A percentile compares a stretch with the other conserved stretches of the same genome.
Conservation (phyloP, 345 rosid genomes). For the Hibiscus mutabilis region DNA sequence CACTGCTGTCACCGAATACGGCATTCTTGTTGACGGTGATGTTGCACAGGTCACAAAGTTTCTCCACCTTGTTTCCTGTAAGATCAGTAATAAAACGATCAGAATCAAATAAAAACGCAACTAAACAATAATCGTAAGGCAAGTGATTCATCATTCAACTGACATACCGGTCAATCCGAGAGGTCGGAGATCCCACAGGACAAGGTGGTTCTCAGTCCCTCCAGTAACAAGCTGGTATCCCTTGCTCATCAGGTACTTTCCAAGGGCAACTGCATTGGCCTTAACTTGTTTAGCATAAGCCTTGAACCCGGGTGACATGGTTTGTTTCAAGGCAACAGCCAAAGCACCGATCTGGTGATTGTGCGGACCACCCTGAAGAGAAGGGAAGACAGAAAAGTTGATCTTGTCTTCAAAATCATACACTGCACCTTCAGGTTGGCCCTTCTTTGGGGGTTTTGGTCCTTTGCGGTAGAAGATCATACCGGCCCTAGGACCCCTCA, state of each 20-base stretch:
- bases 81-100: background rate
- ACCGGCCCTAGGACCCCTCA: constrained; percentile 99
- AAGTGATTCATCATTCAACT: background rate
- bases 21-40: constrained; percentile 99
- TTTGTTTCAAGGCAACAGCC: constrained; percentile 98
- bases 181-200: constrained; percentile 98
- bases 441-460: constrained; percentile 95
- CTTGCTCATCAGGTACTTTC: constrained; percentile 70
- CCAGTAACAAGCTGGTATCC: constrained; percentile 84
- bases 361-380: constrained; percentile 99
- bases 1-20: constrained; percentile 99
- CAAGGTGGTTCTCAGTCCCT: constrained; percentile 99
- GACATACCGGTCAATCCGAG: constrained; percentile 87
- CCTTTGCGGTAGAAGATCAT: constrained; percentile 99
- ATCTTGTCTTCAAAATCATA: constrained; percentile 97
- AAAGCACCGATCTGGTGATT: constrained; percentile 99
- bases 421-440: constrained; percentile 87
- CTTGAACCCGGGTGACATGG: constrained; percentile 74
- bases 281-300: constrained; percentile 94
- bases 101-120: constrained; percentile 1
- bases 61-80: constrained; percentile 99
- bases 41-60: constrained; percentile 87
- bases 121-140: background rate
- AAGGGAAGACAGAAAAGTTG: constrained; percentile 96
- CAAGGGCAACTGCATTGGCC: constrained; percentile 96